Percentiles rank a stretch among this genome's conserved stretches.
These are phyloP conservation scores for Candida glucosophila DNA, from an alignment of 1,139 yeast species.

Conservation along the genomic window DNA sequence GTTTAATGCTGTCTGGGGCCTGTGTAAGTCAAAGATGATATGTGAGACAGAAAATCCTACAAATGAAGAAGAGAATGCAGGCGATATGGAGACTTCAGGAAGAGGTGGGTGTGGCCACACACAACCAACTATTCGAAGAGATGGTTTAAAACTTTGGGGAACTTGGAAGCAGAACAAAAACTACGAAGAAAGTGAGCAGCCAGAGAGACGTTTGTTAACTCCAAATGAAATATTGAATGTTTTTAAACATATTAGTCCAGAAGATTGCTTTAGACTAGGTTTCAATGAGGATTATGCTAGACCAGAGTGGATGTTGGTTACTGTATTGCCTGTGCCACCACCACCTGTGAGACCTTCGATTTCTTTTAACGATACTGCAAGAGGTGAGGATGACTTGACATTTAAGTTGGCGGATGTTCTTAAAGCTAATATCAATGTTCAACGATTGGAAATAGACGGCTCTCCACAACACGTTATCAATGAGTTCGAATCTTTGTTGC, in stretches of 20 bases:
- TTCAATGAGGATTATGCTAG: slow-evolving; percentile 94
- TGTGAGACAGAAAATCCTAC: slow-evolving; percentile 79
- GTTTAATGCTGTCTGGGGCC: slow-evolving; percentile 92
- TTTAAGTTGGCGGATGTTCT: slow-evolving; percentile 94
- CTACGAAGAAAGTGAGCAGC: slow-evolving; percentile 76
- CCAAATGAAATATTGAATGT: slow-evolving; percentile 88
- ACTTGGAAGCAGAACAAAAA: slow-evolving; percentile 89
- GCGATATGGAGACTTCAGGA: slow-evolving; percentile 35
- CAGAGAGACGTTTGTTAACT: slow-evolving; percentile 82
- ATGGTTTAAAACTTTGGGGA: slow-evolving; percentile 93
- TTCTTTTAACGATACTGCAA: slow-evolving; percentile 96
- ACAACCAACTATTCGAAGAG: slow-evolving; percentile 93
- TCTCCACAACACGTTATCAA: slow-evolving; percentile 97
- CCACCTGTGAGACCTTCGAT: slow-evolving; percentile 99
- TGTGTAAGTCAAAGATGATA: slow-evolving; percentile 86
- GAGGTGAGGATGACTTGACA: slow-evolving; percentile 99
- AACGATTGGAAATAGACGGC: slow-evolving; percentile 94
- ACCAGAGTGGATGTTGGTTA: slow-evolving; percentile 97
- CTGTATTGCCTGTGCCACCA: slow-evolving; percentile 98
- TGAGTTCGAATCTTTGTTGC: slow-evolving; percentile 91
- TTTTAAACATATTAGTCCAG: slow-evolving; percentile 80
- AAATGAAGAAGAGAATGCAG: slow-evolving; percentile 44
- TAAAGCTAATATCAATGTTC: slow-evolving; percentile 93
- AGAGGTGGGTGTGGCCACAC: slow-evolving; percentile 99
- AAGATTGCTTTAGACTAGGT: slow-evolving; percentile 77